Evolutionary conservation across 1,139 yeast species (phyloP).

Genomic region (Blastobotrys apis): DNA sequence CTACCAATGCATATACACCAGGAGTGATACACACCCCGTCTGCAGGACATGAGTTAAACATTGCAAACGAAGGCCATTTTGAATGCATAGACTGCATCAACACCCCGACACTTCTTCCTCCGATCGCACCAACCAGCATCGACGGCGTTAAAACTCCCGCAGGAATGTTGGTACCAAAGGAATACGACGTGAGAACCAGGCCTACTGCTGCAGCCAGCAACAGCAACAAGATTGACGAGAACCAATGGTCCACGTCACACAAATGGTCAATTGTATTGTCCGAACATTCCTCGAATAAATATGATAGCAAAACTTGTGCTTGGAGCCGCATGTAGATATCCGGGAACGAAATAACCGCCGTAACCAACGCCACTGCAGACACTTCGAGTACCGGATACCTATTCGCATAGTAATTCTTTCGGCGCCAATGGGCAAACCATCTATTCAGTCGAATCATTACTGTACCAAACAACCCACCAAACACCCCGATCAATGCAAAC

Average conservation of each 20-base stretch:
- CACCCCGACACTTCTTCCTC: conserved; percentile 66
- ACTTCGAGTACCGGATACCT: conserved; percentile 44
- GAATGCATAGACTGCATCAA: conserved; percentile 40
- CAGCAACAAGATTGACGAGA: conserved; percentile 34
- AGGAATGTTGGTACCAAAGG: conserved; percentile 64
- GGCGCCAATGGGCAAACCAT: conserved; percentile 40
- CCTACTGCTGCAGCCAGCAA: conserved; percentile 50
- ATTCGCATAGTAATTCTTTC: conserved; percentile 10
- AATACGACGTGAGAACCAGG: conserved; percentile 52
- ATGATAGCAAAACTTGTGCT: conserved; percentile 50
- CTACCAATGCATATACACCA: conserved; percentile 93
- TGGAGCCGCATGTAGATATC: conserved; percentile 53
- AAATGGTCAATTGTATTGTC: conserved; percentile 29
- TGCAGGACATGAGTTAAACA: conserved; percentile 37
- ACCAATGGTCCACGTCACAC: conserved; percentile 36
- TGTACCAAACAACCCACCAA: conserved; percentile 68
- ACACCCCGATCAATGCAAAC: conserved; percentile 58
- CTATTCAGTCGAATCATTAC: conserved; percentile 49
- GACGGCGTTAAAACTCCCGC: conserved; percentile 77
- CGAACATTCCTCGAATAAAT: conserved; percentile 61
- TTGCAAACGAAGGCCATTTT: conserved; percentile 27
- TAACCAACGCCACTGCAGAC: conserved; percentile 43
- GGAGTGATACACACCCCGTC: conserved; percentile 71
- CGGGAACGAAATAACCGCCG: conserved; percentile 56
- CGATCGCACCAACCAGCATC: conserved; percentile 62